Percentiles rank a stretch among this genome's conserved stretches.
phyloP scores from a whole-genome alignment of 2,329 filamentous ascomycete genomes.

The Geoglossum cookeanum region DNA sequence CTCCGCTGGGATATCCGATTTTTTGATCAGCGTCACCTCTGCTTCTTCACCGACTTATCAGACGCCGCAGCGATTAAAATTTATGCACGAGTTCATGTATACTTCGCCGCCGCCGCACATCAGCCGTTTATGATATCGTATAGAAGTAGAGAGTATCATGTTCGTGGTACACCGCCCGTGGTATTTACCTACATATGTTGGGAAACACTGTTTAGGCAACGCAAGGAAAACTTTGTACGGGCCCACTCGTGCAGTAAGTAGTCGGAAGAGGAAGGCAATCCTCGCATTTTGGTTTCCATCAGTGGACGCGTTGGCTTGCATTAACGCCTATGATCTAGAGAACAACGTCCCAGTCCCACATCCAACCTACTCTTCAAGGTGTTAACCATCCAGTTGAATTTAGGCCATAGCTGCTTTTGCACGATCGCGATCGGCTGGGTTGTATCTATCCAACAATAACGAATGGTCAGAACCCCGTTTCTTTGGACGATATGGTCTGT shows the following conservation, averaged over 20 bases:
- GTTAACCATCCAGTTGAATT: background rate
- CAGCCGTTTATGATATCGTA: background rate
- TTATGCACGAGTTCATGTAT: too few species aligned
- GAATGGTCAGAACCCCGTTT: background rate
- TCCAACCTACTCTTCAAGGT: background rate
- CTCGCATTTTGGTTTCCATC: background rate
- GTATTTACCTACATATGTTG: background rate
- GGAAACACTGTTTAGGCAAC: background rate
- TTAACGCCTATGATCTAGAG: background rate
- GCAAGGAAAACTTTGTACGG: background rate
- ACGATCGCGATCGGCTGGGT: slow-evolving; percentile 28
- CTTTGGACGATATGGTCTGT: background rate
- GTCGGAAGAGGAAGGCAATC: background rate
- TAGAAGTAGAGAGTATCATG: background rate
- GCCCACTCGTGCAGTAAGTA: background rate
- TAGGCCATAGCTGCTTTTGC: slow-evolving; percentile 15
- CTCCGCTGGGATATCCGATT: background rate
- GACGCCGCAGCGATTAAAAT: background rate
- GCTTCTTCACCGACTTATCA: background rate
- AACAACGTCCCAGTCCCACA: background rate
- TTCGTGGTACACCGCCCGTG: background rate
- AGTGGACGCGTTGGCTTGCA: background rate
- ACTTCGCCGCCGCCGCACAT: background rate
- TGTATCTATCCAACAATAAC: slow-evolving; percentile 23
- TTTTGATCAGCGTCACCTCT: background rate